These are phyloP conservation scores for Emmonsiellopsis sp. DNA, from an alignment of 2,329 filamentous ascomycete species.

Conservation along the genomic window DNA sequence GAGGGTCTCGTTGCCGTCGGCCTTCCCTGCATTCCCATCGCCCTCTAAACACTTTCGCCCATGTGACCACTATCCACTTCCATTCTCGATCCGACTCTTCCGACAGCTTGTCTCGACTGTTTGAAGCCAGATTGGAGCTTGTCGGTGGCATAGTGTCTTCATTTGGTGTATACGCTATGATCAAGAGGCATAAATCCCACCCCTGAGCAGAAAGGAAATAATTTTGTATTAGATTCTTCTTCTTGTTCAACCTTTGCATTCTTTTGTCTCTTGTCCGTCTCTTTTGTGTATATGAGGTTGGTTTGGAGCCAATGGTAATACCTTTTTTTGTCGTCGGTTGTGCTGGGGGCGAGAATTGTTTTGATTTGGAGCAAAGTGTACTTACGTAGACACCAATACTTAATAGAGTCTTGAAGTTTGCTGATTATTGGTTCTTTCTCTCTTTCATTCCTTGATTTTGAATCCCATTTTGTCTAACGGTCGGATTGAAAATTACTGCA, in stretches of 20 bases:
- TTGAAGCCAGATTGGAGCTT: not conserved
- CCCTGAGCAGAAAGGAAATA: not conserved
- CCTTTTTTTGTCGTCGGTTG: not conserved
- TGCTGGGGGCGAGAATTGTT: not conserved
- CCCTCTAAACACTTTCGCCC: slow-evolving; percentile 22
- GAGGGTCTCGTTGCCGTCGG: slow-evolving; percentile 25
- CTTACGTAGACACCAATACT: not conserved
- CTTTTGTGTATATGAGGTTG: slow-evolving; percentile 5
- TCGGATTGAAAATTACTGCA: too few relatives aligned
- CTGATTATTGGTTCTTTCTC: not conserved
- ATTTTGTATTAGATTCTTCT: not conserved
- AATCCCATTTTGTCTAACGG: too few relatives aligned
- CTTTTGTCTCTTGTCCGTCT: slow-evolving; percentile 2
- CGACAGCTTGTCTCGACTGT: not conserved
- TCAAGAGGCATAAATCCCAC: not conserved
- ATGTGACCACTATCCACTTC: not conserved
- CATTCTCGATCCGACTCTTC: not conserved
- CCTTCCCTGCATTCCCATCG: slow-evolving; percentile 30
- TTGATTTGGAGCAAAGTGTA: not conserved
- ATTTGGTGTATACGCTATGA: not conserved
- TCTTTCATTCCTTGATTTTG: not conserved
- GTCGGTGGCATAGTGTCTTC: not conserved
- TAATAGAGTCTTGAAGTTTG: not conserved
- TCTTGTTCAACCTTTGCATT: not conserved
- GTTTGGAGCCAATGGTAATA: slow-evolving; percentile 3